phyloP scores from a whole-genome alignment of 2,329 filamentous ascomycete genomes.

The Cephalotrichum gorgonifer region DNA sequence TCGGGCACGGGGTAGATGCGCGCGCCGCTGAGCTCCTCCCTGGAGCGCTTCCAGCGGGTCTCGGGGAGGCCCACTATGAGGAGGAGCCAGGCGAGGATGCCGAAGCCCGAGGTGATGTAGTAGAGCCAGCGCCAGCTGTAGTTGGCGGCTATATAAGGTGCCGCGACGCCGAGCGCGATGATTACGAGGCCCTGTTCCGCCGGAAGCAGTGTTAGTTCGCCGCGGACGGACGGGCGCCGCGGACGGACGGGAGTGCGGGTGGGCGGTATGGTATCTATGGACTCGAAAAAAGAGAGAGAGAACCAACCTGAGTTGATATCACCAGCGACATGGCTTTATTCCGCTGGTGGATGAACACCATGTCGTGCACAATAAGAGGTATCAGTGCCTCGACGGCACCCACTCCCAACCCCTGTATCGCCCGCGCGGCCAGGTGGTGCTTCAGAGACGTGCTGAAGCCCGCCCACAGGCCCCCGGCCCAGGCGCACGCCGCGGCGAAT shows the following conservation, averaged over 20 bases:
- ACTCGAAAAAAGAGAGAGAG: background rate
- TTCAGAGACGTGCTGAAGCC: conserved; percentile 18
- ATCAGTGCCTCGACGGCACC: conserved; percentile 24
- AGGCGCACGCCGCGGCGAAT: conserved; percentile 19
- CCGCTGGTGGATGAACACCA: conserved; percentile 27
- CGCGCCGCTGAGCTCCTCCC: conserved; percentile 18
- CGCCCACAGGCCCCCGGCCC: conserved; percentile 24
- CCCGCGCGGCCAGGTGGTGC: conserved; percentile 20
- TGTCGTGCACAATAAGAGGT: conserved; percentile 26
- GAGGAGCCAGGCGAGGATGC: conserved; percentile 20
- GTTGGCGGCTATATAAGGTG: conserved; percentile 18
- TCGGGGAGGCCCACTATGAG: conserved; percentile 22
- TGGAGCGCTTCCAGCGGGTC: conserved; percentile 20
- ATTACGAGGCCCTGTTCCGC: conserved; percentile 16
- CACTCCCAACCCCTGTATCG: conserved; percentile 23
- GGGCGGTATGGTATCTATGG: no score
- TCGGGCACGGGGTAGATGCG: conserved; percentile 13
- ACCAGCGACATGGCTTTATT: conserved; percentile 21
- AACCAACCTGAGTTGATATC: conserved; percentile 13
- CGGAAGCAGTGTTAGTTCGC: conserved; percentile 1
- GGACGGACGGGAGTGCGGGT: no score
- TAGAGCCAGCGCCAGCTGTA: conserved; percentile 24
- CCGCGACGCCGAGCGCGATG: conserved; percentile 16
- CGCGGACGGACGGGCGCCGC: no score
- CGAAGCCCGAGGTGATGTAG: conserved; percentile 19